Evolutionary conservation across 2,329 filamentous ascomycete genomes (phyloP), one percentile per base, ranked within the genome.

Genomic region (Emmonsia crescens): DNA sequence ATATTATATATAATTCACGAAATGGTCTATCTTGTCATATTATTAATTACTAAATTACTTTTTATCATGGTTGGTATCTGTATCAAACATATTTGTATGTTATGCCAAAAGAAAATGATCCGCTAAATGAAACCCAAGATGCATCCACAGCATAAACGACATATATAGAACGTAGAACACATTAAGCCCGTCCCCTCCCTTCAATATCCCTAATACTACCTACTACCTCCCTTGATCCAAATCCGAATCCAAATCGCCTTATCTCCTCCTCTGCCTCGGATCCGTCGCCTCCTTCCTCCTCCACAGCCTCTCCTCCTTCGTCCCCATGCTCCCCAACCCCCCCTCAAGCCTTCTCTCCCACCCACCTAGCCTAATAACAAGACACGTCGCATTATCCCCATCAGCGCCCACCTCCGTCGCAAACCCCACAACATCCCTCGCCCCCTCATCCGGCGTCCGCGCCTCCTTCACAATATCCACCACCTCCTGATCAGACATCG

Each of bases 391-490:
- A 74, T 87, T 87, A 68, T 87, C 84, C 1, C 81, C 83, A 55
- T 84, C 80, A 2, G 72, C 79, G 31, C 84, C 86, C 3, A 96
- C 89, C 76, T 97, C 94, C 0, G 89, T 94, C 0, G 93, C 91
- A 74, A 94, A 96, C 61, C 85, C 84, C 33, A 96, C 90, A 8
- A 99, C 84, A 64, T 87, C 85, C 62, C 82, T 82, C 1, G 91
- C 86, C 2, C 86, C 94, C 72, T 96, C 85, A 67, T 96, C 93
- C 0, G 94, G 94, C 0, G 93, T 97, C 70, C 82, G 86, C 5
- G 91, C 89, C 75, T 99, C 94, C 75, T 97, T 97, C 69, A 97
- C 82, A 38, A 97, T 86, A 72, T 99, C 94, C 36, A 96, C 92
- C 64, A 97, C 91, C 76, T 99, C 94, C 76, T 97, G 93, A 71